Conservation (phyloP, 1,284 basidiomycete genomes). For the Ustanciosporium gigantosporum region DNA sequence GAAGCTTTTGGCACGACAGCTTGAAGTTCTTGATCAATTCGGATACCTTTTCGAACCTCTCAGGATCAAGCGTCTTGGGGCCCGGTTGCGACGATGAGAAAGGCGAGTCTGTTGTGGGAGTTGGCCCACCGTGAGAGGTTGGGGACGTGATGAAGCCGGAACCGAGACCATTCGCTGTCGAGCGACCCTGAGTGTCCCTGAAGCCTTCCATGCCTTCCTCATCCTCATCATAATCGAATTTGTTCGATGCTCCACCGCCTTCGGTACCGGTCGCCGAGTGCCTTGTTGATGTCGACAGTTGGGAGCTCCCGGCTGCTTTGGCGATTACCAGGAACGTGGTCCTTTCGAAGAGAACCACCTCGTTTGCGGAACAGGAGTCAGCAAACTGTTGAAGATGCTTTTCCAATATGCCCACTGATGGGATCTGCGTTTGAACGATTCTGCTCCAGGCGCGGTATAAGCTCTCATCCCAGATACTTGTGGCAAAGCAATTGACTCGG, state of each 20-base stretch:
- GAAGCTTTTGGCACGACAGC: conserved; percentile 69
- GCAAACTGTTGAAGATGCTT: conserved; percentile 83
- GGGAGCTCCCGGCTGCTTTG: conserved; percentile 5
- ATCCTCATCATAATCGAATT: conserved; percentile 17
- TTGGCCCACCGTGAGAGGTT: background rate
- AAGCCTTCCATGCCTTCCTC: conserved; percentile 36
- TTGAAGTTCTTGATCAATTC: conserved; percentile 95
- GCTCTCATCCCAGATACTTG: conserved; percentile 96
- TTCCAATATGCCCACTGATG: conserved; percentile 85
- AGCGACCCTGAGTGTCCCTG: conserved; percentile 17
- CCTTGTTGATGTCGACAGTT: too few species aligned
- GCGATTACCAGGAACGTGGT: conserved; percentile 95
- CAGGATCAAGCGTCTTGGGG: conserved; percentile 76
- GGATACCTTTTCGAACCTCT: conserved; percentile 91
- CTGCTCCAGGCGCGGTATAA: conserved; percentile 98
- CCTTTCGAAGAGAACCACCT: conserved; percentile 93
- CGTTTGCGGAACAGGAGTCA: conserved; percentile 80
- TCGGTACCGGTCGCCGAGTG: background rate
- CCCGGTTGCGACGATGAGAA: background rate
- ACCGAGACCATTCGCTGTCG: conserved; percentile 3
- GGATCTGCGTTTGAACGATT: conserved; percentile 94
- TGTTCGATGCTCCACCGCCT: background rate
- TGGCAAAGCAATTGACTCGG: conserved; percentile 71
- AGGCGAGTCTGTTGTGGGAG: background rate
- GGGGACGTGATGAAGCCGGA: conserved; percentile 20